Conservation (phyloP, 2,329 filamentous ascomycete genomes). For the Atkinsonella hypoxylon region DNA sequence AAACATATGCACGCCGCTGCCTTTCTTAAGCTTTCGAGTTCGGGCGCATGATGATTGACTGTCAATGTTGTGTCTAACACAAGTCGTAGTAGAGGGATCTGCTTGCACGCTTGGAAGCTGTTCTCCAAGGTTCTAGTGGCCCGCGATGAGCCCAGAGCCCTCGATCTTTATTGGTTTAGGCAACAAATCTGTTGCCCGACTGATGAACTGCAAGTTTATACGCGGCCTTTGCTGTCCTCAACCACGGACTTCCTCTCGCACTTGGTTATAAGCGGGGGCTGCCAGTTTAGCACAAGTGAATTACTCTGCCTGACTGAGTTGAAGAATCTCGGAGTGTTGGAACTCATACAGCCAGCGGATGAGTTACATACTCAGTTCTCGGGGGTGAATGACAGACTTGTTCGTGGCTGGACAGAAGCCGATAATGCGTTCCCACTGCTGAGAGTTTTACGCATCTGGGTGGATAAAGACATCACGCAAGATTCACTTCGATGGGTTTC, state of each 20-base stretch:
- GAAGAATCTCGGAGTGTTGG: slow-evolving; percentile 35
- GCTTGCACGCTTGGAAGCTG: slow-evolving; percentile 28
- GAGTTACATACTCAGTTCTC: slow-evolving; percentile 19
- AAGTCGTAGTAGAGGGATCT: slow-evolving; percentile 14
- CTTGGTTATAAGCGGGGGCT: slow-evolving; percentile 26
- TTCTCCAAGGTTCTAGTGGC: slow-evolving; percentile 23
- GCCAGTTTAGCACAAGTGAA: slow-evolving; percentile 24
- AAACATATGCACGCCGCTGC: neutral
- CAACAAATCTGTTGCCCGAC: slow-evolving; percentile 27
- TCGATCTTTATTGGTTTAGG: slow-evolving; percentile 26
- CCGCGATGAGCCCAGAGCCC: slow-evolving; percentile 21
- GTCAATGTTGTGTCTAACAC: neutral
- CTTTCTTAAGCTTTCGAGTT: too few species aligned
- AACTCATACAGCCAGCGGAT: slow-evolving; percentile 30
- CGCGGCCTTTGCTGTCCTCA: slow-evolving; percentile 23
- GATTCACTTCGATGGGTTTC: slow-evolving; percentile 28
- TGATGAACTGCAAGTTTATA: slow-evolving; percentile 23
- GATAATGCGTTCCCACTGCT: slow-evolving; percentile 32
- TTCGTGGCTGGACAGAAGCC: slow-evolving; percentile 32
- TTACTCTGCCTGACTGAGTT: slow-evolving; percentile 28
- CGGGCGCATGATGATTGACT: too few species aligned
- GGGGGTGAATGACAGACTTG: slow-evolving; percentile 30
- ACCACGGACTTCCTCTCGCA: slow-evolving; percentile 28
- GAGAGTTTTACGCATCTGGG: slow-evolving; percentile 34
- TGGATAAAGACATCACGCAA: slow-evolving; percentile 25